Conservation (phyloP, 2,329 filamentous ascomycete genomes). For the Scortechinia acanthostroma region DNA sequence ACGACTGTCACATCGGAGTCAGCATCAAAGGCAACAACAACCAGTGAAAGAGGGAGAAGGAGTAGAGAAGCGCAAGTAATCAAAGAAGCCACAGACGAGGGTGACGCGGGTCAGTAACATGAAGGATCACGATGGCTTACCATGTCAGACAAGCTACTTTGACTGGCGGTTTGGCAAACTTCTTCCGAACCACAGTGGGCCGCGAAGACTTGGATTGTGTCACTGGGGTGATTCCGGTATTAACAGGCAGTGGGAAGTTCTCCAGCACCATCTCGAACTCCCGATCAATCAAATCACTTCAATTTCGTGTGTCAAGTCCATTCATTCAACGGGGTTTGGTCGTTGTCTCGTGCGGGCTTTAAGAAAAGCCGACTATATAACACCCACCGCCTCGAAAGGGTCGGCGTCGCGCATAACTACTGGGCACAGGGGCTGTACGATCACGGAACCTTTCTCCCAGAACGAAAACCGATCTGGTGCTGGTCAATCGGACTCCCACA, state of each 20-base stretch:
- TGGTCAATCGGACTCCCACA: neutral
- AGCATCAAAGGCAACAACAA: too few species aligned
- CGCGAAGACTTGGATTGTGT: neutral
- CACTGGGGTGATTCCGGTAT: neutral
- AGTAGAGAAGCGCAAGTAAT: too few species aligned
- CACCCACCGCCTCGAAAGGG: too few species aligned
- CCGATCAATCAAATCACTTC: neutral
- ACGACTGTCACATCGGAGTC: too few species aligned
- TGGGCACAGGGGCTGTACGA: neutral
- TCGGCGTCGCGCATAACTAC: too few species aligned
- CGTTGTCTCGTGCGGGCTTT: too few species aligned
- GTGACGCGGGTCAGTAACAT: too few species aligned
- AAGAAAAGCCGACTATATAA: too few species aligned
- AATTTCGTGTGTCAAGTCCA: neutral
- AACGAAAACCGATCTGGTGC: too few species aligned
- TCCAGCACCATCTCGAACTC: neutral
- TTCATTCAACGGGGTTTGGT: neutral
- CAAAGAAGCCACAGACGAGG: too few species aligned
- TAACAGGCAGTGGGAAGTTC: neutral
- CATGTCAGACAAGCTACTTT: constrained; percentile 32
- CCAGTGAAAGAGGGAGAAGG: too few species aligned
- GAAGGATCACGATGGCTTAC: too few species aligned
- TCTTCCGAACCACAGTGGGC: constrained; percentile 24
- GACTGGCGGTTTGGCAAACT: constrained; percentile 31
- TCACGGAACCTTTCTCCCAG: neutral